Evolutionary conservation across 2,329 filamentous ascomycete genomes (phyloP).

Genomic region (Epichloe hybrida): DNA sequence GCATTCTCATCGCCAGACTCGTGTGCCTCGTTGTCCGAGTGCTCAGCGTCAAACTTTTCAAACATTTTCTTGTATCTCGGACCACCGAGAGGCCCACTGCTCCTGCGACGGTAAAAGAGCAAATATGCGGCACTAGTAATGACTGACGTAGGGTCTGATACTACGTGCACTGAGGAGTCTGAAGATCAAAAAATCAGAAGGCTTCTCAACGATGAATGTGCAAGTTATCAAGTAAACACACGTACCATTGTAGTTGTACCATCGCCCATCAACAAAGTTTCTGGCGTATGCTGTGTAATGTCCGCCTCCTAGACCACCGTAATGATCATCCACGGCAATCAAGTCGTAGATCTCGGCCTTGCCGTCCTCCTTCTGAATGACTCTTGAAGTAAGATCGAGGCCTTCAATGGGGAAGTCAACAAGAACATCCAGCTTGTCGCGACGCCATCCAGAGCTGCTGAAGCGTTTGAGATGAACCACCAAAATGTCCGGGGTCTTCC

Average conservation of each 20-base stretch:
- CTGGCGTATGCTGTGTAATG: slow-evolving; percentile 93
- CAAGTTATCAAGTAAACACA: slow-evolving; percentile 4
- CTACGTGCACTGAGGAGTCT: slow-evolving; percentile 63
- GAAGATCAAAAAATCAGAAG: neutral
- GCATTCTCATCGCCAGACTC: slow-evolving; percentile 60
- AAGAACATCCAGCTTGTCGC: slow-evolving; percentile 81
- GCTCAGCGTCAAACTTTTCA: slow-evolving; percentile 43
- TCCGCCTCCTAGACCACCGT: slow-evolving; percentile 80
- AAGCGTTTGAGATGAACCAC: slow-evolving; percentile 94
- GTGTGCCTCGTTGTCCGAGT: slow-evolving; percentile 27
- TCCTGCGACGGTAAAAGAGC: slow-evolving; percentile 86
- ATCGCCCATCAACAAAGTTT: slow-evolving; percentile 77
- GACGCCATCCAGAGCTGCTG: slow-evolving; percentile 65
- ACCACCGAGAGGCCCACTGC: slow-evolving; percentile 64
- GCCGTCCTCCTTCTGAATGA: slow-evolving; percentile 66
- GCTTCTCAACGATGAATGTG: neutral
- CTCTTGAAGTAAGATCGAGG: slow-evolving; percentile 66
- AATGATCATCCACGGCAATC: slow-evolving; percentile 93
- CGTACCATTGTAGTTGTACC: slow-evolving; percentile 96
- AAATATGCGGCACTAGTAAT: slow-evolving; percentile 76
- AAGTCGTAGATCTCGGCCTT: slow-evolving; percentile 83
- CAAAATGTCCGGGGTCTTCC: slow-evolving; percentile 91
- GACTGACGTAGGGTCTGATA: slow-evolving; percentile 45
- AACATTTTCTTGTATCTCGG: slow-evolving; percentile 59
- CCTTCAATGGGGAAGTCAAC: slow-evolving; percentile 87